phyloP scores from a whole-genome alignment of 2,329 filamentous ascomycete species.

The Colletotrichum coccodes region DNA sequence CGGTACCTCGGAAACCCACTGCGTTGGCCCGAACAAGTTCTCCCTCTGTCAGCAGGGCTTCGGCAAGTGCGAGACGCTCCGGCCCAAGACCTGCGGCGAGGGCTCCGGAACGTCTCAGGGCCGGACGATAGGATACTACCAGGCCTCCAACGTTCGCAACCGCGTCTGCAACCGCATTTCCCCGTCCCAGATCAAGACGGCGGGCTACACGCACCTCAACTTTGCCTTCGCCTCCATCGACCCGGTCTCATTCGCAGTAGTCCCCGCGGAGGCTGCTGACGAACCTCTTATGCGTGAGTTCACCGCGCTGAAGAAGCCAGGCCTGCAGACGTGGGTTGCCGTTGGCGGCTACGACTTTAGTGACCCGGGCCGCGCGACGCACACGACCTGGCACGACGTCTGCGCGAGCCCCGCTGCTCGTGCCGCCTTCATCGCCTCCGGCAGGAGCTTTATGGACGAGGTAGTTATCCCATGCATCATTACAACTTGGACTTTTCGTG shows the following conservation, averaged over 20 bases:
- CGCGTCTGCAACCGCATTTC: too few relatives aligned
- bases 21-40: too few relatives aligned
- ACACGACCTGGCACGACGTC: constrained; percentile 2
- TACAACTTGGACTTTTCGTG: too few relatives aligned
- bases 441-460: constrained; percentile 35
- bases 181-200: background rate
- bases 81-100: too few relatives aligned
- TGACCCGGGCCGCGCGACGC: background rate
- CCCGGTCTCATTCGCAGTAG: background rate
- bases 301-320: background rate
- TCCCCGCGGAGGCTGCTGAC: background rate
- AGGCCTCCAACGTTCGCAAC: too few relatives aligned
- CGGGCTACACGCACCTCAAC: background rate
- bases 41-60: too few relatives aligned
- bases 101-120: too few relatives aligned
- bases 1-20: too few relatives aligned
- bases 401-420: background rate
- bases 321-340: background rate
- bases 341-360: background rate
- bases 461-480: too few relatives aligned
- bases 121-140: too few relatives aligned
- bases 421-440: background rate
- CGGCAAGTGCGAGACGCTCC: too few relatives aligned
- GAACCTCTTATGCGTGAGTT: background rate
- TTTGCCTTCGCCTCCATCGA: background rate